Conservation (phyloP, 805 yeast genomes). For the Tetrapisispora taiwanensis region DNA sequence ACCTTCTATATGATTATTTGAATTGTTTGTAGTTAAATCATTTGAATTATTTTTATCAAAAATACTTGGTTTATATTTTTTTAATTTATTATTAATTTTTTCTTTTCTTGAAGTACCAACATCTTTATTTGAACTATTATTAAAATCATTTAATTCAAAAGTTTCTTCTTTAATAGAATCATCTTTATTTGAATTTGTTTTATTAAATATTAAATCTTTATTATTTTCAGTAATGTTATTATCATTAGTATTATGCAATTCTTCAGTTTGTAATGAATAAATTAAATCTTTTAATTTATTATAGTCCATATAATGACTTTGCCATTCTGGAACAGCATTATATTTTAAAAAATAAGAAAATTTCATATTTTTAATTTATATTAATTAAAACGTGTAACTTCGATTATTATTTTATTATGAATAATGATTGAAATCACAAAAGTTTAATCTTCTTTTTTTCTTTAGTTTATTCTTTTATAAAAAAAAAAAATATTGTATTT, state of each 20-base stretch:
- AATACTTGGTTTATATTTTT: slow-evolving; percentile 1
- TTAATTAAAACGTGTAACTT: no score
- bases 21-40: background rate
- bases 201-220: background rate
- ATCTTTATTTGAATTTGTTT: background rate
- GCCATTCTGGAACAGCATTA: slow-evolving; percentile 82
- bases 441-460: no score
- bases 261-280: slow-evolving; percentile 41
- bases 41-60: background rate
- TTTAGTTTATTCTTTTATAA: no score
- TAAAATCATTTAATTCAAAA: slow-evolving; percentile 20
- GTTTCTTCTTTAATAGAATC: slow-evolving; percentile 10
- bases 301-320: slow-evolving; percentile 65
- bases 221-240: no score
- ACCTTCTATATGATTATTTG: slow-evolving; percentile 5
- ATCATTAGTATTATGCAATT: slow-evolving; percentile 11
- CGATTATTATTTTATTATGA: no score
- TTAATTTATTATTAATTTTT: background rate
- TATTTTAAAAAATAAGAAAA: slow-evolving; percentile 58
- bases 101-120: background rate
- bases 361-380: slow-evolving; percentile 37
- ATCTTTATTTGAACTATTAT: background rate
- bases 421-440: no score
- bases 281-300: slow-evolving; percentile 46
- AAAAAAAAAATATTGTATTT: no score